phyloP scores from a whole-genome alignment of 768 basidiomycete species.

The Lanmaoa pseudosensibilis region DNA sequence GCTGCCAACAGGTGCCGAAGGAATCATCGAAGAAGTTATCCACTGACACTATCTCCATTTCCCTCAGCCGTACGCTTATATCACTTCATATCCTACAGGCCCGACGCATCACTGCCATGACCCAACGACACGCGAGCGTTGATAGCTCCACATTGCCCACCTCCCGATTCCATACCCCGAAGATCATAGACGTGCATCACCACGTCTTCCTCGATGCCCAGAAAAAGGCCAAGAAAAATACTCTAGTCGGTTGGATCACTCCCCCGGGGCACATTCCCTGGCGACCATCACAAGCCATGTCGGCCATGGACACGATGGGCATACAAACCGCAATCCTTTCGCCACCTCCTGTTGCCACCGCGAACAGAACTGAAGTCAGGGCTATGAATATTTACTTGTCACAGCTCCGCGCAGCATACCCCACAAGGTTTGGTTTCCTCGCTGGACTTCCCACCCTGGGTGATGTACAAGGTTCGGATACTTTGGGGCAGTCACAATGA shows the following conservation, averaged over 20 bases:
- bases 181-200: constrained; percentile 68
- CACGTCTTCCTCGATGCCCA: constrained; percentile 64
- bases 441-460: constrained; percentile 61
- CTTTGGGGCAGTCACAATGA: not conserved
- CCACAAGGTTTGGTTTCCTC: constrained; percentile 67
- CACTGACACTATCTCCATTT: not conserved
- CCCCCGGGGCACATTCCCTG: constrained; percentile 67
- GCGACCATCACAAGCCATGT: constrained; percentile 56
- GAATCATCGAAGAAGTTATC: constrained; percentile 17
- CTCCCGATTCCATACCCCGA: constrained; percentile 1
- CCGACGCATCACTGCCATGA: constrained; percentile 13
- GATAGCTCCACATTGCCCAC: not conserved
- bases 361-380: constrained; percentile 45
- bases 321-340: constrained; percentile 67
- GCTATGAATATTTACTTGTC: constrained; percentile 49
- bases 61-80: not conserved
- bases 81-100: not conserved
- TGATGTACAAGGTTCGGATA: constrained; percentile 54
- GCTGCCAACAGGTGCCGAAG: constrained; percentile 1
- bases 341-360: constrained; percentile 53
- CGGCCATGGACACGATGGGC: constrained; percentile 58
- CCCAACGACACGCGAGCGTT: constrained; percentile 4
- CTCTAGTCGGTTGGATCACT: constrained; percentile 57
- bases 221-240: constrained; percentile 46
- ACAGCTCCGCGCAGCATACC: constrained; percentile 47